Conservation (phyloP, 345 rosid species). For the Eucalyptus sp. region DNA sequence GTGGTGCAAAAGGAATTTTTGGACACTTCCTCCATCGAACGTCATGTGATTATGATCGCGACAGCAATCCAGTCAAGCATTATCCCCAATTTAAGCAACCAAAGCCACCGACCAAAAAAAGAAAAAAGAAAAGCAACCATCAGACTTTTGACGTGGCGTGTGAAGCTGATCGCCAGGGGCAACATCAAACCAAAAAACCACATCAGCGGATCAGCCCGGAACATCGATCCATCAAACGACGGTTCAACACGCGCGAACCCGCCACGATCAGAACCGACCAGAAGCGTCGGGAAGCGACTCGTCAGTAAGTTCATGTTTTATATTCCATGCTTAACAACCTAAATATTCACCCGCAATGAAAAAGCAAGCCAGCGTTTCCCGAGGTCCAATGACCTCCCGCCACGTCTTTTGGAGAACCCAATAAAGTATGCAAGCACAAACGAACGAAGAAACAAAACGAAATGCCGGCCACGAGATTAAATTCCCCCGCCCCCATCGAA, state of each 20-base stretch:
- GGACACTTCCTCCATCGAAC: neutral
- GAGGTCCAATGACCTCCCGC: neutral
- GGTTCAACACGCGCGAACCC: neutral
- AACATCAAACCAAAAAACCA: neutral
- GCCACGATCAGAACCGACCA: neutral
- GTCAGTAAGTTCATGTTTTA: neutral
- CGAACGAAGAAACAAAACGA: neutral
- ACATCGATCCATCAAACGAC: neutral
- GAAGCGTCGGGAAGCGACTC: neutral
- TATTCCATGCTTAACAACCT: neutral
- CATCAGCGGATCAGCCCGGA: neutral
- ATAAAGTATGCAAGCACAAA: neutral
- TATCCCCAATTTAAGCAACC: neutral
- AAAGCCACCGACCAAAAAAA: too few relatives aligned
- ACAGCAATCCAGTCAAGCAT: neutral
- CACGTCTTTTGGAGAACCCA: neutral
- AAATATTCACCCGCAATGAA: neutral
- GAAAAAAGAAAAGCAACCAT: too few relatives aligned
- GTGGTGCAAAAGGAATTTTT: neutral
- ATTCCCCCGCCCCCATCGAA: neutral
- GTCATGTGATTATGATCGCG: neutral
- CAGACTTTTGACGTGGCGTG: neutral
- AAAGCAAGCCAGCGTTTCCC: neutral
- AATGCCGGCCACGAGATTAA: neutral
- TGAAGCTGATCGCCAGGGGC: neutral